phyloP scores from a whole-genome alignment of 2,329 filamentous ascomycete genomes.

The Diplocarpon mali region DNA sequence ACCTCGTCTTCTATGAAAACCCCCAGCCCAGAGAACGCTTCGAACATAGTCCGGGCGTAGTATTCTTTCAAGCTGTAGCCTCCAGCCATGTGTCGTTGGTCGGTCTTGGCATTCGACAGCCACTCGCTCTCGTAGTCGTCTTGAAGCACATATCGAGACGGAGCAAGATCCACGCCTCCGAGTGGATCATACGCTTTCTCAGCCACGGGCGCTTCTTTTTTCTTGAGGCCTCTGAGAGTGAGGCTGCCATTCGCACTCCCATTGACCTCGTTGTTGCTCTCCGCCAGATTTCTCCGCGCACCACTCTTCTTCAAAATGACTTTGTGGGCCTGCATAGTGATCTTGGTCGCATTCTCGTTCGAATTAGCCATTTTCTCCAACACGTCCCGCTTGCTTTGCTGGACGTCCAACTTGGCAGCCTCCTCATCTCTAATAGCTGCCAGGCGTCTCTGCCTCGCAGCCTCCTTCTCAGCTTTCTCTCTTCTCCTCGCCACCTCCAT shows the following conservation, averaged over 20 bases:
- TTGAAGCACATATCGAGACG: conserved; percentile 59
- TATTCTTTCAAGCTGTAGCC: conserved; percentile 81
- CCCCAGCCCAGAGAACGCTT: conserved; percentile 81
- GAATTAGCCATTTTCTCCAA: conserved; percentile 58
- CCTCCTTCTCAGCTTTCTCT: conserved; percentile 56
- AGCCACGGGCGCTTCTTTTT: conserved; percentile 44
- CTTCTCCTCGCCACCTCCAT: conserved; percentile 41
- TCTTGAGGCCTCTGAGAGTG: conserved; percentile 73
- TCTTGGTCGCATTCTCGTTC: conserved; percentile 46
- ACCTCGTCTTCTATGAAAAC: conserved; percentile 71
- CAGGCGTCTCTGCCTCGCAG: conserved; percentile 49
- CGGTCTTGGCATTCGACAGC: conserved; percentile 54
- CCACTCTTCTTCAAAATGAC: conserved; percentile 66
- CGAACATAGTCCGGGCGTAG: conserved; percentile 67
- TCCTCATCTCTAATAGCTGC: conserved; percentile 58
- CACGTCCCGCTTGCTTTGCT: conserved; percentile 55
- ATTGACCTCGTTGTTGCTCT: conserved; percentile 11
- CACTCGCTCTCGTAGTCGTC: conserved; percentile 65
- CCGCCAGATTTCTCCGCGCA: conserved; percentile 35
- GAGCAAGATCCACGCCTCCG: conserved; percentile 58
- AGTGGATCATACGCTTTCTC: conserved; percentile 83
- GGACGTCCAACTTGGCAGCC: conserved; percentile 53
- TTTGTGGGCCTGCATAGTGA: conserved; percentile 41
- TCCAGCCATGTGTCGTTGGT: conserved; percentile 58
- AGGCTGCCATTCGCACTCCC: conserved; percentile 28